phyloP scores from a whole-genome alignment of 164 flowering plant genomes.

The Tinospora cordifolia region DNA sequence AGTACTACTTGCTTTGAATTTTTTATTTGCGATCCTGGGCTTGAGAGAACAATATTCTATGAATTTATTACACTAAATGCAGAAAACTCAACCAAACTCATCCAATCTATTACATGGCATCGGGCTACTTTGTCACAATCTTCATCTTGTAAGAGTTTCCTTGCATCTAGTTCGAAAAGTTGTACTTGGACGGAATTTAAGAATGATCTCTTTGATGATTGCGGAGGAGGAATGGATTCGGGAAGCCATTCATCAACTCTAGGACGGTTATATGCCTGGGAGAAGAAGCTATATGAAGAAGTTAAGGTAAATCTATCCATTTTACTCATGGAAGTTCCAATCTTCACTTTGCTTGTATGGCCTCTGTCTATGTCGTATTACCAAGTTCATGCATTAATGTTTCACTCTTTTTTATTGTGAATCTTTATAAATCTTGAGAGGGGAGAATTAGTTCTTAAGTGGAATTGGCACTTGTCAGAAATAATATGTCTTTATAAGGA shows the following conservation, averaged over 20 bases:
- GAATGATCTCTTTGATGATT: slow-evolving; percentile 70
- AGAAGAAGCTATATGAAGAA: slow-evolving; percentile 90
- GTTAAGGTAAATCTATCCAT: slow-evolving; percentile 56
- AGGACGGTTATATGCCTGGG: slow-evolving; percentile 91
- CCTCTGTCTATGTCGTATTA: not conserved
- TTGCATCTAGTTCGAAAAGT: slow-evolving; percentile 58
- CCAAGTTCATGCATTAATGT: not conserved
- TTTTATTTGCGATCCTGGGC: not conserved
- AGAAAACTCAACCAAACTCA: slow-evolving; percentile 79
- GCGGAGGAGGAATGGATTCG: slow-evolving; percentile 86
- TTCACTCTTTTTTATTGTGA: not conserved
- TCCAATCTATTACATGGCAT: slow-evolving; percentile 71
- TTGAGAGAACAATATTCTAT: not conserved
- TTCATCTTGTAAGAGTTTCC: slow-evolving; percentile 69
- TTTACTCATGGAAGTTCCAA: not conserved
- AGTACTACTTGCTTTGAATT: not conserved
- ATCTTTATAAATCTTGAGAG: too few species aligned
- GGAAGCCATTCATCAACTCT: slow-evolving; percentile 87
- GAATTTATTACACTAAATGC: slow-evolving; percentile 20
- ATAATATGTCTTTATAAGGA: too few species aligned
- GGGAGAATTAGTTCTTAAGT: too few species aligned
- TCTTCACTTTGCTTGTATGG: not conserved
- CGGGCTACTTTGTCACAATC: slow-evolving; percentile 60
- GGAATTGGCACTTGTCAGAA: too few species aligned
- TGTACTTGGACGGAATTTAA: slow-evolving; percentile 62